A percentile compares a stretch with the other conserved stretches of the same genome.
These are phyloP conservation scores for Polyplosphaeria fusca DNA, from an alignment of 495 filamentous ascomycete genomes.

Conservation along the genomic window DNA sequence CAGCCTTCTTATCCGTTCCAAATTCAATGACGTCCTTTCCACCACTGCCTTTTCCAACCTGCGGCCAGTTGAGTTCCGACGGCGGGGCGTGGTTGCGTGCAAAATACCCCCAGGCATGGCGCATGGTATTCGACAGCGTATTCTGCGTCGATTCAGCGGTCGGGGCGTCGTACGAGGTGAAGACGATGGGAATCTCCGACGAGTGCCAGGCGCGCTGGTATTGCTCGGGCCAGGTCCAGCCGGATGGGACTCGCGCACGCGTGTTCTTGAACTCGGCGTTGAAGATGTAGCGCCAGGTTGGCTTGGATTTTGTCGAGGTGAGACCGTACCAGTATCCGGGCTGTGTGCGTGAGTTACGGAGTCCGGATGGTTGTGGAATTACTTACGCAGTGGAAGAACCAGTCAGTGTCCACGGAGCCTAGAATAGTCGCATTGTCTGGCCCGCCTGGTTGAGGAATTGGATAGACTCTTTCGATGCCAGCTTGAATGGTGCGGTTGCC, in stretches of 20 bases:
- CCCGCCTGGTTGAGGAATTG: no score
- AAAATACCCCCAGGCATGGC: slow-evolving; percentile 13
- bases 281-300: slow-evolving; percentile 24
- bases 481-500: no score
- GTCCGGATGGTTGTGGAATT: no score
- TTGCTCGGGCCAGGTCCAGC: slow-evolving; percentile 2
- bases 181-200: slow-evolving; percentile 26
- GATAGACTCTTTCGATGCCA: no score
- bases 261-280: slow-evolving; percentile 17
- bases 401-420: slow-evolving; percentile 12
- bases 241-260: background rate
- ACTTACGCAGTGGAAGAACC: slow-evolving; percentile 22
- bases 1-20: slow-evolving; percentile 1
- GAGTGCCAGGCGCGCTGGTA: slow-evolving; percentile 21
- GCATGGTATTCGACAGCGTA: slow-evolving; percentile 5
- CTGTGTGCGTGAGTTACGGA: no score
- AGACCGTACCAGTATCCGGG: slow-evolving; percentile 4
- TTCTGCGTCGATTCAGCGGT: background rate
- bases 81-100: slow-evolving; percentile 7
- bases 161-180: background rate
- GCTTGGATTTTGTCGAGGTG: background rate
- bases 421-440: slow-evolving; percentile 4
- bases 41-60: background rate
- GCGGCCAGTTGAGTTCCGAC: slow-evolving; percentile 1
- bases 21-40: slow-evolving; percentile 11